Evolutionary conservation across 345 rosid species (phyloP).

Genomic region (Cardamine occulta): DNA sequence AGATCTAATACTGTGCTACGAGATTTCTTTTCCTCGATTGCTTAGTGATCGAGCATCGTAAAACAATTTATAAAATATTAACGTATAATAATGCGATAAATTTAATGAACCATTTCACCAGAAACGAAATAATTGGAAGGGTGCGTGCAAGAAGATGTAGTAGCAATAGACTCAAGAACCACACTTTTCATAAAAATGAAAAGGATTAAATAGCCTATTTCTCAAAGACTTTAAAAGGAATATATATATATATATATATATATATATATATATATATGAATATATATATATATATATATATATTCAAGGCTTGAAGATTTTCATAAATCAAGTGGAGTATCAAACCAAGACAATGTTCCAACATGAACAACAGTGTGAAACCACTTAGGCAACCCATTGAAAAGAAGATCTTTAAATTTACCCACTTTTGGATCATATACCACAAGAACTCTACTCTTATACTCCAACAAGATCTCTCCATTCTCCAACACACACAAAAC

Average conservation of each 20-base stretch:
- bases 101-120: background rate
- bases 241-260: too few species aligned
- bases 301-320: background rate
- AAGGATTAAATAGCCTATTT: background rate
- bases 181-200: background rate
- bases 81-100: background rate
- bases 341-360: slow-evolving; percentile 73
- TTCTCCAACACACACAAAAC: slow-evolving; percentile 62
- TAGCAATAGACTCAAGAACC: background rate
- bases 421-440: slow-evolving; percentile 66
- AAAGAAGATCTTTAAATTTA: slow-evolving; percentile 62
- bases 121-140: slow-evolving; percentile 3
- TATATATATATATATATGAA: background rate
- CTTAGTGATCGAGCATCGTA: slow-evolving; percentile 15
- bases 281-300: too few species aligned
- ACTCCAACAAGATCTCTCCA: slow-evolving; percentile 84
- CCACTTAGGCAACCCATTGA: slow-evolving; percentile 72
- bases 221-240: background rate
- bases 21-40: background rate
- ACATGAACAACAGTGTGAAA: slow-evolving; percentile 72
- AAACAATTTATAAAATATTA: background rate
- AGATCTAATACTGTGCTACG: slow-evolving; percentile 19
- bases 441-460: slow-evolving; percentile 68
- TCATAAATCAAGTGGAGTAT: slow-evolving; percentile 47
- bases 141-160: slow-evolving; percentile 25